A percentile compares a stretch with the other conserved stretches of the same genome.
These are phyloP conservation scores for Pyrenophora seminiperda DNA, from an alignment of 2,329 filamentous ascomycete species.

Conservation along the genomic window DNA sequence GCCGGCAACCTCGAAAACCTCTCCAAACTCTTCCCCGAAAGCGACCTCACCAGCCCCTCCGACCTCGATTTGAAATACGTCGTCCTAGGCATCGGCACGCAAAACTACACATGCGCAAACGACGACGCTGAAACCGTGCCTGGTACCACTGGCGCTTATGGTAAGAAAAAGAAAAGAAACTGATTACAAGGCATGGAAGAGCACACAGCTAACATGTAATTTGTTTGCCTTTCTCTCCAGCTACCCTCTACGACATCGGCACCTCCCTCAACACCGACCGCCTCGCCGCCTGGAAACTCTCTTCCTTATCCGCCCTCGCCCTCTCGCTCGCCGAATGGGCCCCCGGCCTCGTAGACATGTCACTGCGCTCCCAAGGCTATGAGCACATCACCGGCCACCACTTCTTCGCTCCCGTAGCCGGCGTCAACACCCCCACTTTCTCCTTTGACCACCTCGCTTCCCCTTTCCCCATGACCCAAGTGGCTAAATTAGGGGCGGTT, in stretches of 20 bases:
- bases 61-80: constrained; percentile 51
- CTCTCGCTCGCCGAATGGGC: constrained; percentile 33
- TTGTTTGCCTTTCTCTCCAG: no score
- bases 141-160: constrained; percentile 41
- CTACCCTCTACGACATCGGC: constrained; percentile 46
- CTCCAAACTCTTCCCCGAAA: constrained; percentile 34
- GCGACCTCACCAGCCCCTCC: constrained; percentile 35
- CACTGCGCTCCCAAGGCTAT: constrained; percentile 39
- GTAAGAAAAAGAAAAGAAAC: no score
- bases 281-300: constrained; percentile 40
- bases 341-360: constrained; percentile 29
- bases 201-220: constrained; percentile 18
- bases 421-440: constrained; percentile 61
- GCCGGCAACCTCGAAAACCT: constrained; percentile 33
- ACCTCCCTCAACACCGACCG: constrained; percentile 37
- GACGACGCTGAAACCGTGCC: constrained; percentile 35
- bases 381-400: constrained; percentile 64
- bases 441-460: constrained; percentile 53
- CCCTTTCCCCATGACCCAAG: constrained; percentile 49
- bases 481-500: constrained; percentile 57
- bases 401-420: constrained; percentile 60
- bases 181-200: not conserved
- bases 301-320: constrained; percentile 40
- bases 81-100: constrained; percentile 57
- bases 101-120: constrained; percentile 57